A percentile compares a stretch with the other conserved stretches of the same genome.
Conservation (phyloP, 345 rosid genomes). For the Citrus glauca region DNA sequence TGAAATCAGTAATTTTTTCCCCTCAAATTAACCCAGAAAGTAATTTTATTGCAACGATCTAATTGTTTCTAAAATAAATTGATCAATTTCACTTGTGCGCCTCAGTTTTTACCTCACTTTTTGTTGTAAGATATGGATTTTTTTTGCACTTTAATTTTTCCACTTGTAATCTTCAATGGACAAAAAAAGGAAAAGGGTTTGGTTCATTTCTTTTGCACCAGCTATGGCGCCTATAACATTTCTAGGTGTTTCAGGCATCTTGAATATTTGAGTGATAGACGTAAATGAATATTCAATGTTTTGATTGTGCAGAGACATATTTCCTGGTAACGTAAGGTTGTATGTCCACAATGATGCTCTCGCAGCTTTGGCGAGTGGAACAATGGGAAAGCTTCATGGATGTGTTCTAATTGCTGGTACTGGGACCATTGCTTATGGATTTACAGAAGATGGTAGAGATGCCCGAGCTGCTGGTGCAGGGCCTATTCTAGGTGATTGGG, state of each 20-base stretch:
- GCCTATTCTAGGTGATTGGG: slow-evolving; percentile 95
- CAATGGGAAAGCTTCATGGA: slow-evolving; percentile 92
- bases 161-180: background rate
- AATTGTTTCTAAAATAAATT: background rate
- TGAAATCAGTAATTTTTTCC: background rate
- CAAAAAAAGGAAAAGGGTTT: background rate
- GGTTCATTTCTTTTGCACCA: background rate
- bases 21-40: background rate
- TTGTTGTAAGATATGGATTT: background rate
- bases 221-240: background rate
- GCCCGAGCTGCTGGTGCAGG: slow-evolving; percentile 97
- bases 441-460: slow-evolving; percentile 82
- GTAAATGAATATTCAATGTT: background rate
- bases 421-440: slow-evolving; percentile 87
- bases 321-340: slow-evolving; percentile 68
- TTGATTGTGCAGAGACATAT: slow-evolving; percentile 55
- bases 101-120: background rate
- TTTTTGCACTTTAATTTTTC: background rate
- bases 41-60: background rate
- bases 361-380: slow-evolving; percentile 93
- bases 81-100: background rate
- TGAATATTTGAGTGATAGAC: background rate
- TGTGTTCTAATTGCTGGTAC: slow-evolving; percentile 97
- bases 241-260: background rate
- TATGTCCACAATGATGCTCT: slow-evolving; percentile 89